A percentile compares a stretch with the other conserved stretches of the same genome.
These are phyloP conservation scores for Cyberlindnera galapagoensis DNA, from an alignment of 805 yeast species.

Conservation along the genomic window DNA sequence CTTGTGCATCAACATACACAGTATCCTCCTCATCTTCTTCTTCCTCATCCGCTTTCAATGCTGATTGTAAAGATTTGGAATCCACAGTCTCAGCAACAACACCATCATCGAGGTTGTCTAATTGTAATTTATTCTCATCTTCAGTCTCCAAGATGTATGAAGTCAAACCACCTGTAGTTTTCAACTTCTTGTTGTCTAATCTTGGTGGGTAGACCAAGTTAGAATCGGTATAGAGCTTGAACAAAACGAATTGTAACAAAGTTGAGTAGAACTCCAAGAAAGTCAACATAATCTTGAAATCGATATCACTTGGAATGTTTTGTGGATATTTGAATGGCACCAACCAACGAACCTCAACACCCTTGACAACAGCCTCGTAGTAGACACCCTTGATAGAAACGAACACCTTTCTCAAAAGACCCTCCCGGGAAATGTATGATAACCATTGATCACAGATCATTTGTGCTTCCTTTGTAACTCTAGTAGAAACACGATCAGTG, in stretches of 20 bases:
- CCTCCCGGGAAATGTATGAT: conserved; percentile 85
- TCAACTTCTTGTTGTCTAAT: conserved; percentile 58
- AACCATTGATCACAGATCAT: conserved; percentile 89
- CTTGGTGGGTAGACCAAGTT: conserved; percentile 89
- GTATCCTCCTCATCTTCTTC: conserved; percentile 31
- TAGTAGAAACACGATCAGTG: conserved; percentile 71
- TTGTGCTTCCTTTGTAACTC: conserved; percentile 83
- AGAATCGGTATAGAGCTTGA: conserved; percentile 76
- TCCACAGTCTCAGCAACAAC: conserved; percentile 28
- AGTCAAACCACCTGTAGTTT: conserved; percentile 85
- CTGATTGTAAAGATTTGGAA: conserved; percentile 47
- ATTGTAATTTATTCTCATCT: conserved; percentile 22
- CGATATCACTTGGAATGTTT: conserved; percentile 88
- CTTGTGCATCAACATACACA: conserved; percentile 27
- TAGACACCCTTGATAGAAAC: conserved; percentile 97
- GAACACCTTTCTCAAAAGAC: conserved; percentile 78
- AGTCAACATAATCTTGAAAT: conserved; percentile 94
- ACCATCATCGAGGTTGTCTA: conserved; percentile 22
- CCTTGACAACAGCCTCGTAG: conserved; percentile 83
- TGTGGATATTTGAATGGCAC: conserved; percentile 97
- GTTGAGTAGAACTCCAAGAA: conserved; percentile 95
- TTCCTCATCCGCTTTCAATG: conserved; percentile 33
- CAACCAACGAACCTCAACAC: conserved; percentile 93
- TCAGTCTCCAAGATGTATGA: conserved; percentile 67
- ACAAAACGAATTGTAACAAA: conserved; percentile 79